Base-by-base conservation (phyloP, 495 filamentous ascomycete species). In the Melanomma pulvis-pyrius region DNA sequence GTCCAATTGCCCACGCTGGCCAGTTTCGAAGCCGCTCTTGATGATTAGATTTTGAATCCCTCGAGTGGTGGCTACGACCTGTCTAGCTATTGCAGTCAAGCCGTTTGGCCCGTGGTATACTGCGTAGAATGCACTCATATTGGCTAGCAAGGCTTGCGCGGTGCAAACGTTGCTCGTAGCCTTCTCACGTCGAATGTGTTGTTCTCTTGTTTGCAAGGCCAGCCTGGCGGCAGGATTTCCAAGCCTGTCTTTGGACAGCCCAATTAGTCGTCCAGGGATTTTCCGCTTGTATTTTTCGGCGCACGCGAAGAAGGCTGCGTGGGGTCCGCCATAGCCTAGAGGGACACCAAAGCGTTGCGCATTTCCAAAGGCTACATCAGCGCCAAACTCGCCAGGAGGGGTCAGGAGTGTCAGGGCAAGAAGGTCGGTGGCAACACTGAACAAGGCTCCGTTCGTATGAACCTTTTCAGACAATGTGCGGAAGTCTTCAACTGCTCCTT, bases 161-260 rank as follows among this genome's bases (percentile, higher is more conserved):
- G 94, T 98, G 78, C 94, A 98, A 63, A 98, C 96, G 77, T 98
- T 98, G 81, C 92, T 97, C 6, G 94, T 98, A 1, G 94, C 94
- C 84, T 98, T 98, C 77, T 98, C 94, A 72, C 94, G 85, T 70
- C 94, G 84, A 76, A 98, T 98, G 74, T 98, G 94, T 77, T 98
- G 94, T 79, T 98, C 94, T 73, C 94, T 82, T 13, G 94, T 98
- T 79, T 98, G 94, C 48, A 98, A 79, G 24, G 94, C 90, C 73
- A 98, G 79, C 73, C 94, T 81, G 68, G 94, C 87, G n/a, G 94
- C 94, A 15, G 83, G 86, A 66, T 90, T 85, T 8, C 94, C 94
- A 8, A 93, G 79, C 59, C 94, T 83, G 73, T 98, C 94, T 77
- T 96, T 96, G 41, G 94, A 96, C 0, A 98, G 86, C 67, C 94